Evolutionary conservation across 2,329 filamentous ascomycete genomes (phyloP).

Genomic region (Domatiomyces catenatus): DNA sequence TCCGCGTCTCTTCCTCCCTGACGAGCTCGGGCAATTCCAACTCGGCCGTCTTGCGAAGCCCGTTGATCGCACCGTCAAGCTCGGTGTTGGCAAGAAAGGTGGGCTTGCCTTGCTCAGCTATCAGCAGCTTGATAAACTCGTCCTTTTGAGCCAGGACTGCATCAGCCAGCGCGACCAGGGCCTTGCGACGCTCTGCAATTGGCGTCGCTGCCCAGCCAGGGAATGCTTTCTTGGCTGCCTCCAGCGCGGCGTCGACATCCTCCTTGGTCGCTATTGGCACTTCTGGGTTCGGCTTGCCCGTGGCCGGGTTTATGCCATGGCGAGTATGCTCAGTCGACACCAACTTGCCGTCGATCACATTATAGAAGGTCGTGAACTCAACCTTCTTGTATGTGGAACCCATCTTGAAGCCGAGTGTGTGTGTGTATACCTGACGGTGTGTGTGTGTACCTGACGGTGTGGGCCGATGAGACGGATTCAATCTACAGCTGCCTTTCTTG

Average conservation of each 20-base stretch:
- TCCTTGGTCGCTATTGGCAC: constrained; percentile 35
- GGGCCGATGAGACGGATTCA: too few relatives aligned
- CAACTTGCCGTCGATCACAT: constrained; percentile 38
- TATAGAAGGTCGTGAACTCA: constrained; percentile 32
- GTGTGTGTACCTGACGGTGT: too few relatives aligned
- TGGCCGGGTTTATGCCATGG: constrained; percentile 38
- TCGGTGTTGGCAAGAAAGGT: constrained; percentile 13
- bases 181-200: constrained; percentile 22
- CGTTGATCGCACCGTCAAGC: constrained; percentile 8
- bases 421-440: neutral
- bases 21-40: constrained; percentile 13
- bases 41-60: constrained; percentile 9
- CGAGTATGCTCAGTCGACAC: constrained; percentile 30
- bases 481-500: too few relatives aligned
- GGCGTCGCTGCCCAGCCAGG: constrained; percentile 30
- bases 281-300: constrained; percentile 33
- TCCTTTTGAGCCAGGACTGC: constrained; percentile 24
- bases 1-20: constrained; percentile 14
- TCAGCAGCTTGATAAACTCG: constrained; percentile 25
- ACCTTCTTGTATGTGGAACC: neutral
- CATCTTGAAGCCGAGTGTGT: neutral
- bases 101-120: constrained; percentile 30
- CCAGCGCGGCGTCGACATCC: constrained; percentile 38
- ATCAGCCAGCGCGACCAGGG: constrained; percentile 22
- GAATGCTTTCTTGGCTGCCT: constrained; percentile 33